These are phyloP conservation scores for Pythium scleroteichum DNA, from an alignment of 352 stramenopile species.

Conservation along the genomic window DNA sequence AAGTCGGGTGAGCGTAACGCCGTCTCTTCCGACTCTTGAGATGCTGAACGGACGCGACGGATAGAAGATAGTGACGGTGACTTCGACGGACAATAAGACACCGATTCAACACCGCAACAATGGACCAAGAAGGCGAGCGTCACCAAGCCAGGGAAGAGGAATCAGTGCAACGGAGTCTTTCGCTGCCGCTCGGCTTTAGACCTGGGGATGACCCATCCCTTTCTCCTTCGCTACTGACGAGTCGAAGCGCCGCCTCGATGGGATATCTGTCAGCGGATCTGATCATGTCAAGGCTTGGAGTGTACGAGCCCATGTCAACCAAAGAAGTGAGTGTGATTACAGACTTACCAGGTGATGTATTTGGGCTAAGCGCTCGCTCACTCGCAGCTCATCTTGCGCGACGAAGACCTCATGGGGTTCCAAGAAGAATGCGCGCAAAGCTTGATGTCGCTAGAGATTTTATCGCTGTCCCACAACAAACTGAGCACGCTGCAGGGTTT, in stretches of 20 bases:
- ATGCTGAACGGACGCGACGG: conserved; percentile 7
- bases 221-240: conserved; percentile 14
- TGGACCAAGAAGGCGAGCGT: conserved; percentile 12
- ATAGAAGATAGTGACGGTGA: neutral
- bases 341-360: too few relatives aligned
- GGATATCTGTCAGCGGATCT: conserved; percentile 46
- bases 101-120: neutral
- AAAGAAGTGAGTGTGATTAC: conserved; percentile 49
- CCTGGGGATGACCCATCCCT: too few relatives aligned
- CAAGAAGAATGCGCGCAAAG: conserved; percentile 58
- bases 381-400: conserved; percentile 75
- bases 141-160: neutral
- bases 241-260: conserved; percentile 15
- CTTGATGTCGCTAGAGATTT: conserved; percentile 63
- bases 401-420: conserved; percentile 51
- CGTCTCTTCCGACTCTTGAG: neutral
- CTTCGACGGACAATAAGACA: too few relatives aligned
- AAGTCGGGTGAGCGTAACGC: conserved; percentile 10
- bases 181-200: too few relatives aligned
- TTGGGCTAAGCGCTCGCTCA: too few relatives aligned
- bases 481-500: conserved; percentile 63
- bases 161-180: too few relatives aligned
- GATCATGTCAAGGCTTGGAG: conserved; percentile 52
- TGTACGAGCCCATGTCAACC: conserved; percentile 60
- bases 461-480: conserved; percentile 84